Base-by-base conservation (phyloP, 2,329 filamentous ascomycete genomes). In the Capronia americana region DNA sequence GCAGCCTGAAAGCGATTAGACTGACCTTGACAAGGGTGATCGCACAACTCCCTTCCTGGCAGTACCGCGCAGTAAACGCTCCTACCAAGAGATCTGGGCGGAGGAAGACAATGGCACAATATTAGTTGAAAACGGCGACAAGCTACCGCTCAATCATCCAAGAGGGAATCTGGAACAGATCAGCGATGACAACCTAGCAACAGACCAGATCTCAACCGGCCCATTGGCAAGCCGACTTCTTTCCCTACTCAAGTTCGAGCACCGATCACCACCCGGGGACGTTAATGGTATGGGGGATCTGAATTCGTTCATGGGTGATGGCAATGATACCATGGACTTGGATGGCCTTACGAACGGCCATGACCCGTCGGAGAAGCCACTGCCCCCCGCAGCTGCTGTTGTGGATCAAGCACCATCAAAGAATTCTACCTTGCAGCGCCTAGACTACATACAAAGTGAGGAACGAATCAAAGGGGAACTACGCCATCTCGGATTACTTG, bases 381-480 rank as follows among this genome's bases (percentile, higher is more conserved):
- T 83, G 23, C 88, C 90, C 3, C 88, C 93, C 0, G 92, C 93
- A 14, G 88, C 93, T 0, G 89, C 86, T 69, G 92, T 97, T 82
- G 84, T 90, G 0, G 92, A 96, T 28, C 67, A 66, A 70, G 91
- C 91, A 2, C 86, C 87, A 4, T 86, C 88, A 4, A 90, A 91
- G 71, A 84, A 87, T 5, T 91, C 92, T 64, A 87, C 90, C 0
- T 88, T 86, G 0, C 88, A 91, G 1, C 93, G 92, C 72, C 84
- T 96, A 6, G 93, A 97, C 75, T 96, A 96, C 76, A 85, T 86
- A 2, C 90, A 93, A 74, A 87, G 97, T 23, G 95, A 99, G 73
- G 92, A 97, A 75, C 92, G 95, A 55, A 87, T 97, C 59, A 92
- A 96, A 79, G 90, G 93, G 74, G 95, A 99, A 76, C 86, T 99